Evolutionary conservation across 805 yeast genomes (phyloP).

Genomic region (Candida railenensis): DNA sequence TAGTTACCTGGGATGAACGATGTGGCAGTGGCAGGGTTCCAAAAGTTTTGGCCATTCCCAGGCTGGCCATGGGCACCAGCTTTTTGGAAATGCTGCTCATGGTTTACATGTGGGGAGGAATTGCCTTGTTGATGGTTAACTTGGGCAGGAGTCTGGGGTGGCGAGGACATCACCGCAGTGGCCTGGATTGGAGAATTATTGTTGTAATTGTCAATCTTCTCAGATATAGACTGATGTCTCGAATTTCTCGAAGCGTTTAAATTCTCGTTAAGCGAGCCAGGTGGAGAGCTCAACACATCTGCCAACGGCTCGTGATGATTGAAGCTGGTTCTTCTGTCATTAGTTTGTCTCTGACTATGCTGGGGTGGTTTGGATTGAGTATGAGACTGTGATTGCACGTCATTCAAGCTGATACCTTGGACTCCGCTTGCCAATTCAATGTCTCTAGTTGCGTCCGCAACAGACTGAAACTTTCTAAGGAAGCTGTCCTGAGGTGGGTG

Average conservation of each 20-base stretch:
- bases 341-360: constrained; percentile 7
- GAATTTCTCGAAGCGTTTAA: constrained; percentile 39
- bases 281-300: constrained; percentile 24
- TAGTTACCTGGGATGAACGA: constrained; percentile 52
- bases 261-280: constrained; percentile 43
- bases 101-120: neutral
- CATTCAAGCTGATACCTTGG: constrained; percentile 31
- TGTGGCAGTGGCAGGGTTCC: constrained; percentile 68
- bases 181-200: constrained; percentile 45
- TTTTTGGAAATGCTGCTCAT: constrained; percentile 14
- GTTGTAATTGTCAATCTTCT: constrained; percentile 61
- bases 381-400: neutral
- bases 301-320: constrained; percentile 18
- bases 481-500: constrained; percentile 50
- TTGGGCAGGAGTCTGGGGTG: constrained; percentile 21
- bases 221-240: constrained; percentile 55
- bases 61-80: neutral
- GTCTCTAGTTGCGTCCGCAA: constrained; percentile 70
- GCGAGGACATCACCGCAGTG: constrained; percentile 32
- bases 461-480: constrained; percentile 60
- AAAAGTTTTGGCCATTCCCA: constrained; percentile 41
- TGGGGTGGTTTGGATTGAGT: neutral
- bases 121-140: constrained; percentile 9
- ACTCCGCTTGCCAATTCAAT: constrained; percentile 50
- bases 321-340: constrained; percentile 52